Evolutionary conservation across 179 eudicot genomes (phyloP).

Genomic region (Nepenthes alata): DNA sequence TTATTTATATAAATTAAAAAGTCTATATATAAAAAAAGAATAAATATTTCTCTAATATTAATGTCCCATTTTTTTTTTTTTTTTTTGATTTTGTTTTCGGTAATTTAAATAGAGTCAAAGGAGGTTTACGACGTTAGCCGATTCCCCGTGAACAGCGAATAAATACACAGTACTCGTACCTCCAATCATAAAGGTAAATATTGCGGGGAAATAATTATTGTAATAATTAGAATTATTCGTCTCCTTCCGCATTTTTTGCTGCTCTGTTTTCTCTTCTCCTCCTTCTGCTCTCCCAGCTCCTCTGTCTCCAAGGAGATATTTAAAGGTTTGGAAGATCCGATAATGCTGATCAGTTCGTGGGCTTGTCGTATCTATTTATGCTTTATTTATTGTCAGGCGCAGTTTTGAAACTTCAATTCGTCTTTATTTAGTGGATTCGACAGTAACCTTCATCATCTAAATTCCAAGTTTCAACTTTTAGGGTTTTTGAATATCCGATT

Average conservation of each 20-base stretch:
- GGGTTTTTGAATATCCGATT: background rate
- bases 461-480: constrained; percentile 2
- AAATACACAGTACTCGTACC: too few relatives aligned
- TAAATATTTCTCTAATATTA: too few relatives aligned
- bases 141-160: too few relatives aligned
- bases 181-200: background rate
- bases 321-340: constrained; percentile 9
- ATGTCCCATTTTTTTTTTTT: too few relatives aligned
- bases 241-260: background rate
- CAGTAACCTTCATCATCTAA: background rate
- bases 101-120: too few relatives aligned
- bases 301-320: background rate
- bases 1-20: too few relatives aligned
- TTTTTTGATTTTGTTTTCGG: too few relatives aligned
- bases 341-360: constrained; percentile 13
- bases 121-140: too few relatives aligned
- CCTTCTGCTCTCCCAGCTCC: background rate
- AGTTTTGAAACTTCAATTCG: background rate
- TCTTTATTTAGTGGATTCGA: constrained; percentile 5
- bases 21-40: too few relatives aligned
- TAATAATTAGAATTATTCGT: background rate
- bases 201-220: background rate
- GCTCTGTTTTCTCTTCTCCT: background rate
- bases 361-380: background rate
- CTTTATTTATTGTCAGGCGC: background rate